Evolutionary conservation across 2,329 filamentous ascomycete species (phyloP).

Genomic region (Lecanicillium sp.): DNA sequence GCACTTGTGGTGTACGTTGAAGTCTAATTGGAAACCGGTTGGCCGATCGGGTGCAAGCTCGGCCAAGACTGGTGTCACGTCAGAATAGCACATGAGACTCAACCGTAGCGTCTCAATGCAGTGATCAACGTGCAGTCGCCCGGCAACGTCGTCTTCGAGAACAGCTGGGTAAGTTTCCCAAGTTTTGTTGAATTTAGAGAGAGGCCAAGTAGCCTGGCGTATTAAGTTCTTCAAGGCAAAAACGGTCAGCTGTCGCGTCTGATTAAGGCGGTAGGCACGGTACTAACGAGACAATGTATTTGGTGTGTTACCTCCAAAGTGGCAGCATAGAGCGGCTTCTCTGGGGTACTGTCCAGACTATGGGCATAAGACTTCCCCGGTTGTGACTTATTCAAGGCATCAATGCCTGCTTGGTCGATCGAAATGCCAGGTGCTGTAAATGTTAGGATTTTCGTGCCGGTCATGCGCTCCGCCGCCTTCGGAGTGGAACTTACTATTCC

Average conservation of each 20-base stretch:
- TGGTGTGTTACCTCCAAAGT: constrained; percentile 12
- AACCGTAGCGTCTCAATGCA: constrained; percentile 12
- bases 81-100: constrained; percentile 12
- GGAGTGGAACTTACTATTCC: constrained; percentile 5
- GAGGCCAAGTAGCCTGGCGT: constrained; percentile 8
- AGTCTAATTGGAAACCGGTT: constrained; percentile 7
- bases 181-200: constrained; percentile 9
- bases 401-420: constrained; percentile 1
- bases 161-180: constrained; percentile 9
- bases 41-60: not conserved
- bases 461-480: no score
- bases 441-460: not conserved
- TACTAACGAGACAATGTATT: constrained; percentile 11
- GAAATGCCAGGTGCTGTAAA: constrained; percentile 2
- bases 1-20: constrained; percentile 13
- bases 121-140: constrained; percentile 12
- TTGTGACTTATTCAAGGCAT: constrained; percentile 7
- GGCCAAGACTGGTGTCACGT: constrained; percentile 11
- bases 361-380: constrained; percentile 3
- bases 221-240: constrained; percentile 8
- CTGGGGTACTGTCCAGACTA: constrained; percentile 4
- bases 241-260: not conserved
- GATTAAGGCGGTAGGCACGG: not conserved
- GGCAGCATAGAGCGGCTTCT: constrained; percentile 8
- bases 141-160: constrained; percentile 8